Percentiles rank a stretch among this genome's conserved stretches.
These are phyloP conservation scores for Cnidoscolus chayamansa DNA, from an alignment of 441 rosid genomes.

Conservation along the genomic window DNA sequence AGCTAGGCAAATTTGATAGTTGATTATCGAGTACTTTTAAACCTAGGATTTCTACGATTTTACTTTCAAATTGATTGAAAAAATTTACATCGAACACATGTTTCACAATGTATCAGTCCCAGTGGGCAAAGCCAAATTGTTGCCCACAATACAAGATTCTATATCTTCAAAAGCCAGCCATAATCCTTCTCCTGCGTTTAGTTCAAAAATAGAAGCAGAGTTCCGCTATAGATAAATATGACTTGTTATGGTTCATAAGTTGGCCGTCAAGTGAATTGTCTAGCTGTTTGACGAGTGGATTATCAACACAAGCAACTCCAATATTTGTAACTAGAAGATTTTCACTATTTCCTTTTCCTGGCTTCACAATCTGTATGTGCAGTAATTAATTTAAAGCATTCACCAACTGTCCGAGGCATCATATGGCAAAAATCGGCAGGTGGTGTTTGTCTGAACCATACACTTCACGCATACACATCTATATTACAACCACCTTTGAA, in stretches of 20 bases:
- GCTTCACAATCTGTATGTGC: conserved; percentile 37
- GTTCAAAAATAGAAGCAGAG: no score
- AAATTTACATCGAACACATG: no score
- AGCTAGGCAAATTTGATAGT: no score
- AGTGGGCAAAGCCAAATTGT: no score
- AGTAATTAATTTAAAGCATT: conserved; percentile 30
- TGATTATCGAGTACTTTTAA: no score
- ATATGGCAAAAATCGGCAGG: conserved; percentile 42
- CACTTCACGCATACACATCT: conserved; percentile 16
- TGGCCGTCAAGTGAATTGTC: not conserved
- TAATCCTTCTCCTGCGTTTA: no score
- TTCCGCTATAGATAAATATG: not conserved
- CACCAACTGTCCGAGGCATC: conserved; percentile 37
- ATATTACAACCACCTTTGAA: conserved; percentile 28
- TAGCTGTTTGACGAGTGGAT: not conserved
- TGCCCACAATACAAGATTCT: not conserved
- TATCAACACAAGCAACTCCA: not conserved
- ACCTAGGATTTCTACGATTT: no score
- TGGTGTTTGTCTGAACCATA: conserved; percentile 13
- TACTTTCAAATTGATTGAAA: no score
- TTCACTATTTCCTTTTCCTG: conserved; percentile 8
- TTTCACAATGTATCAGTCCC: no score
- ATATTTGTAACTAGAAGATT: conserved; percentile 22
- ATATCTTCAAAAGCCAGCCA: not conserved
- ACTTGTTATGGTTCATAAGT: not conserved